A percentile compares a stretch with the other conserved stretches of the same genome.
These are phyloP conservation scores for Tulasnella sp. DNA, from an alignment of 768 basidiomycete species.

Conservation along the genomic window DNA sequence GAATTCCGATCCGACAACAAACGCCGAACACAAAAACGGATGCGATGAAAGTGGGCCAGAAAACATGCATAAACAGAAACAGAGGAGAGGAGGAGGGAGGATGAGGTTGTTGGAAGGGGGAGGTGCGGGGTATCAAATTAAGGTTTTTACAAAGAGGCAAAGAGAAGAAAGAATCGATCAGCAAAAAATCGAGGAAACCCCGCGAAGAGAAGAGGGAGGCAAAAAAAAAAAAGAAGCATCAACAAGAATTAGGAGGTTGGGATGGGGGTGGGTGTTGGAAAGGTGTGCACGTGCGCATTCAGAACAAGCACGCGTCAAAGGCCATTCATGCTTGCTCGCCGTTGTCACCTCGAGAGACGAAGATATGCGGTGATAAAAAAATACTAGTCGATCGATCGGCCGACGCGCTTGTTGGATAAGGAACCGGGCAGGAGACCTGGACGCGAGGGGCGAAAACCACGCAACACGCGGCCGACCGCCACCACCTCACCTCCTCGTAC, in stretches of 20 bases:
- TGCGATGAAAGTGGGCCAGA: not conserved
- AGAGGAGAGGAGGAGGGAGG: not conserved
- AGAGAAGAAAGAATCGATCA: not conserved
- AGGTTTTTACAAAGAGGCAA: not conserved
- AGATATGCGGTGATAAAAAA: not conserved
- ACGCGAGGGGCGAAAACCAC: not conserved
- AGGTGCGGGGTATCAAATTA: not conserved
- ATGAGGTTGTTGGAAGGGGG: not conserved
- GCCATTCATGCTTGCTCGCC: not conserved
- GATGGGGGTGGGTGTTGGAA: not conserved
- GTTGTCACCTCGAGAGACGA: not conserved
- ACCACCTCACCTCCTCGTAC: not conserved
- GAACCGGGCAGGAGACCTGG: not conserved
- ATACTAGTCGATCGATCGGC: not conserved
- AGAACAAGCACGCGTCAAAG: too few relatives aligned
- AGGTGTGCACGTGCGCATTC: not conserved
- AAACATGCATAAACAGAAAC: not conserved
- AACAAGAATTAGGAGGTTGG: not conserved
- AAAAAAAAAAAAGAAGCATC: not conserved
- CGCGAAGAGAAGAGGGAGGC: not conserved
- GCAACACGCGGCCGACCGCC: not conserved
- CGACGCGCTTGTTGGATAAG: not conserved
- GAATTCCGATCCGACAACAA: not conserved
- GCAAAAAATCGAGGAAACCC: not conserved
- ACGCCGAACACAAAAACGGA: not conserved